Base-by-base conservation (phyloP, 164 flowering plant genomes). In the Aristolochia contorta region DNA sequence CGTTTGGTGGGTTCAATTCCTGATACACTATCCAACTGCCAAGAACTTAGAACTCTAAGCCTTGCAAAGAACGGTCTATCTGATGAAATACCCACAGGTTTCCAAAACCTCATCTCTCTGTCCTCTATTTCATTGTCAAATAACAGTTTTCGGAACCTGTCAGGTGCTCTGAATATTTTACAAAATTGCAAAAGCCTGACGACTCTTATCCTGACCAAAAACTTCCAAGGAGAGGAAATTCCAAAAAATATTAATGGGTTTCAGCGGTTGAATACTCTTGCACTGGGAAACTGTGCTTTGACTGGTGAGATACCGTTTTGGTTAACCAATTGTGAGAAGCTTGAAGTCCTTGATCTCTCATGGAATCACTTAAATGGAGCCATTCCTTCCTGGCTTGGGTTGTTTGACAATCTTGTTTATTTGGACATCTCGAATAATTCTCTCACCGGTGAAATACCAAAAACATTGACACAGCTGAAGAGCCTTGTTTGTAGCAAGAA, bases 311-410 rank as follows among this genome's bases (percentile, higher is more conserved):
- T 89, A 25, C 97, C 94, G 10, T 15, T 6, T 32, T 88, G 96
- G 96, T 65, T 89, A 60, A 41, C 24, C 54, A 72, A 60, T 23
- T 79, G 86, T 69, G 65, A 47, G 55, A 82, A 71, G 67, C 65
- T 91, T 47, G 62, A 74, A 58, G 83, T 88, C 37, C 78, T 91
- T 41, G 97, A 91, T 76, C 67, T 91, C 68, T 91, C 96, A 0
- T 86, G 90, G 94, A 91, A 91, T 62, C 78, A 47, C 45, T 65
- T 91, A 56, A 54, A 62, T 64, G 97, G 94, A 9, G 57, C 61
- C 41, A 81, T 91, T 60, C 77, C 73, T 0, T 22, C 49, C 14
- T 73, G 71, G 77, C 16, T 69, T 18, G 68, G 73, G 1, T 6
- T n/a, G 19, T 59, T 73, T 21, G 54, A 64, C 6, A 25, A 33